Evolutionary conservation across 345 rosid genomes (phyloP), one percentile per base, ranked within the genome.

Genomic region (Zanthoxylum bungeanum): DNA sequence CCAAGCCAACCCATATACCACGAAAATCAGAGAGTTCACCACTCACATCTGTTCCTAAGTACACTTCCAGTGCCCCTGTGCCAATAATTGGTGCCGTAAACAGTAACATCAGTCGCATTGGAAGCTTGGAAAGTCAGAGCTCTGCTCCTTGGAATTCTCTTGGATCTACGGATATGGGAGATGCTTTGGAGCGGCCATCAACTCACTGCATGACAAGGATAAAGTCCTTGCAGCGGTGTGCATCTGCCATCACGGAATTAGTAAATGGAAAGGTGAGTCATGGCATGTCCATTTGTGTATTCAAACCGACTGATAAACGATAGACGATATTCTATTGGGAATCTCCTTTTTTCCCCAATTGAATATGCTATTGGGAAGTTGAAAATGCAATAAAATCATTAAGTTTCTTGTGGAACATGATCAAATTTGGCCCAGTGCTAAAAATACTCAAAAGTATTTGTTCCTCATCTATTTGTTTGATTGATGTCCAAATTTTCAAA

Each of bases 141-240:
- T 83, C 91, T 79, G 90, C 88, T 67, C 90, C 87, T 68, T 87
- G 91, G 71, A 90, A 91, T 73, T 95, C 94, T 64, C 90, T 82
- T 71, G 97, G 93, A 77, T 91, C 97, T 36, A 73, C 83, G 80
- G 98, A 86, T 80, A 69, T 80, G 28, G 89, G 82, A 53, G 91
- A 92, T 85, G 81, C 83, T 78, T 73, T 83, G 73, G 98, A 92
- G 80, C 88, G 79, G 77, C 98, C 97, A 72, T 87, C 88, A 68
- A 79, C 83, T 66, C 82, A 81, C 75, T 78, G 89, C 80, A 64
- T 86, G 81, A 91, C 89, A 51, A 86, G 98, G 84, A 91, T 95
- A 70, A 87, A 71, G 70, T 95, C 97, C 66, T 78, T 92, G 86
- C 85, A 71, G 80, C 91, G 74, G 72, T 91, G 83, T 84, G 93